phyloP scores from a whole-genome alignment of 345 rosid species.

The Garcia nutans region DNA sequence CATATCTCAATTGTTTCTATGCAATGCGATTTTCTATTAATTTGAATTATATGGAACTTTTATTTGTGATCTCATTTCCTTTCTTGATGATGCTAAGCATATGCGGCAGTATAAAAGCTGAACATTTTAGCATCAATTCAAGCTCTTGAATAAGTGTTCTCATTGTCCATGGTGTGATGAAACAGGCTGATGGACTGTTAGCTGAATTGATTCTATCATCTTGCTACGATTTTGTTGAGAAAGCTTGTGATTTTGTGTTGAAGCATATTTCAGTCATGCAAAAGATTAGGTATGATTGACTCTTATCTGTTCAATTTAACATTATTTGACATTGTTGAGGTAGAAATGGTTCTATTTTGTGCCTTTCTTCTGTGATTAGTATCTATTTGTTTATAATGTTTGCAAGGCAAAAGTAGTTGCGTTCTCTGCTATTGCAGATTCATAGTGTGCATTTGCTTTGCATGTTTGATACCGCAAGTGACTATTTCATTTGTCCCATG shows the following conservation, averaged over 20 bases:
- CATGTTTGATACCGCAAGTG: not conserved
- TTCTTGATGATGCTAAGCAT: too few species aligned
- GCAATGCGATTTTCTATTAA: too few species aligned
- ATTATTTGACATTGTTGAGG: not conserved
- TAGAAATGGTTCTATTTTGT: not conserved
- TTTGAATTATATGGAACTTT: too few species aligned
- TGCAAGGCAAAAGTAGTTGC: not conserved
- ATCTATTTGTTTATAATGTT: conserved; percentile 2
- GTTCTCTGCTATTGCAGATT: not conserved
- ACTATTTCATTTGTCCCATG: not conserved
- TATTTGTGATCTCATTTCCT: not conserved
- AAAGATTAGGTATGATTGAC: conserved; percentile 50
- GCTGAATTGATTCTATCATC: conserved; percentile 57
- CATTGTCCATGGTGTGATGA: conserved; percentile 17
- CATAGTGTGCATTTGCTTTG: not conserved
- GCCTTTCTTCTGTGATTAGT: not conserved
- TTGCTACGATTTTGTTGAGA: conserved; percentile 74
- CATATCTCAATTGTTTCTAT: not conserved
- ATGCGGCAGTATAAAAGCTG: not conserved
- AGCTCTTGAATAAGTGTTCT: conserved; percentile 12
- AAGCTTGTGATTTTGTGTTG: conserved; percentile 55
- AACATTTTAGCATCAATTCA: not conserved
- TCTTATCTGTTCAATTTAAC: not conserved
- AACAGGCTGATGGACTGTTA: conserved; percentile 81
- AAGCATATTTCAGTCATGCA: conserved; percentile 73